These are phyloP conservation scores for Kickxella alabastrina DNA, from an alignment of 192 early-diverging fungal species.

Conservation along the genomic window DNA sequence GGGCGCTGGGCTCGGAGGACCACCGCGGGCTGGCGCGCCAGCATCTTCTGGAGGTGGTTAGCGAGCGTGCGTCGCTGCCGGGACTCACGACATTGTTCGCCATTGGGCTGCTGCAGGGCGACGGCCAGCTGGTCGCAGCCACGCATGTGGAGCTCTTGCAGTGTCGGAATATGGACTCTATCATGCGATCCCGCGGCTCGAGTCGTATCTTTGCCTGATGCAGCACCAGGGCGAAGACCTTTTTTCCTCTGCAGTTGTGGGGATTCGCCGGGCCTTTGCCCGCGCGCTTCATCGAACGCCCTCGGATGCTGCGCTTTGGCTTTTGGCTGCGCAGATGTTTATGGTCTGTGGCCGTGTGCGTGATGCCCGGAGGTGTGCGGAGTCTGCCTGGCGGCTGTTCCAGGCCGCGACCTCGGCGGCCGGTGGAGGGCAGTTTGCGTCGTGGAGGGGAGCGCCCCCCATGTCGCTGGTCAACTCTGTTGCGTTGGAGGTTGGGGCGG, in stretches of 20 bases:
- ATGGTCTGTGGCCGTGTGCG: conserved; percentile 1
- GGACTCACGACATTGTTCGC: conserved; percentile 44
- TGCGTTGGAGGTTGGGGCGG: conserved; percentile 9
- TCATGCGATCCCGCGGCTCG: conserved; percentile 13
- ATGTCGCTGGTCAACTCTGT: conserved; percentile 19
- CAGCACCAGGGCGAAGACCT: conserved; percentile 23
- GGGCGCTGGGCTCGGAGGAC: conserved; percentile 77
- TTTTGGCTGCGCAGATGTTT: conserved; percentile 22
- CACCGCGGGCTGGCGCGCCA: conserved; percentile 76
- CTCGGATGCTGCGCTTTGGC: conserved; percentile 20
- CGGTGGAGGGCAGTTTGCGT: background rate
- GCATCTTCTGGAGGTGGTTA: conserved; percentile 58
- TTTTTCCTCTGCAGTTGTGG: no score
- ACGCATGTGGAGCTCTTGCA: conserved; percentile 22
- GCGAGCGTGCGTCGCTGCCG: conserved; percentile 6
- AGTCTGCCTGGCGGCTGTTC: conserved; percentile 17
- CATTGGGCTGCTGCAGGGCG: conserved; percentile 40
- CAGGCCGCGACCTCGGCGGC: conserved; percentile 1
- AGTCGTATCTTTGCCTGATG: conserved; percentile 20
- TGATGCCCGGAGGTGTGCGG: background rate
- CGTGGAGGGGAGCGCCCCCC: conserved; percentile 21
- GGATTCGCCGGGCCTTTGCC: conserved; percentile 31
- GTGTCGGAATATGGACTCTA: conserved; percentile 3
- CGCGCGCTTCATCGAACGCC: conserved; percentile 20
- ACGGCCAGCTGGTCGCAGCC: conserved; percentile 30